Conservation (phyloP, 306 rosid species). For the Sophora flavescens region DNA sequence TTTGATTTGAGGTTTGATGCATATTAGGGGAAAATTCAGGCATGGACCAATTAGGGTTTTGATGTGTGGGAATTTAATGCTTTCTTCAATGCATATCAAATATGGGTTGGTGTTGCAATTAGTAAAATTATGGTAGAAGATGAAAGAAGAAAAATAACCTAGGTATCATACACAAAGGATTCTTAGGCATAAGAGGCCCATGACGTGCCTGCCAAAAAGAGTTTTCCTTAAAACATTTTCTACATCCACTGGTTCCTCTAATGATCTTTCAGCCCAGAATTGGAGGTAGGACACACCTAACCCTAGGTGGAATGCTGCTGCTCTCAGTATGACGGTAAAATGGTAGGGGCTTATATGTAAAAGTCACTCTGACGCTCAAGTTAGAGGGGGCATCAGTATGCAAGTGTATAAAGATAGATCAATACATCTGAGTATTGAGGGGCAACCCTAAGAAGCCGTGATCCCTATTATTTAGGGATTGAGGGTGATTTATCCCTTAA, state of each 20-base stretch:
- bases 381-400: no score
- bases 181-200: neutral
- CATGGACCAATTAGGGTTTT: conserved; percentile 10
- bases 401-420: no score
- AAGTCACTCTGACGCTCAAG: no score
- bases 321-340: no score
- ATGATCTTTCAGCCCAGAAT: no score
- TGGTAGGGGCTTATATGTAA: no score
- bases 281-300: no score
- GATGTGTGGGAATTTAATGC: neutral
- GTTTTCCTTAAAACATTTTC: neutral
- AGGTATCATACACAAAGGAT: neutral
- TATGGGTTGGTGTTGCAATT: neutral
- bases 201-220: neutral
- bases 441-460: no score
- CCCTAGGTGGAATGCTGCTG: no score
- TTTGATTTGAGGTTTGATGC: conserved; percentile 15
- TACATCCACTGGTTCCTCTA: neutral
- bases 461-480: no score
- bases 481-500: no score
- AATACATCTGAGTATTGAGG: no score
- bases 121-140: neutral
- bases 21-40: neutral
- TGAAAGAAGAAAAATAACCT: conserved; percentile 4
- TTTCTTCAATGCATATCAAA: neutral